Conservation (phyloP, 2,329 filamentous ascomycete genomes). For the Chaetomium sp. region DNA sequence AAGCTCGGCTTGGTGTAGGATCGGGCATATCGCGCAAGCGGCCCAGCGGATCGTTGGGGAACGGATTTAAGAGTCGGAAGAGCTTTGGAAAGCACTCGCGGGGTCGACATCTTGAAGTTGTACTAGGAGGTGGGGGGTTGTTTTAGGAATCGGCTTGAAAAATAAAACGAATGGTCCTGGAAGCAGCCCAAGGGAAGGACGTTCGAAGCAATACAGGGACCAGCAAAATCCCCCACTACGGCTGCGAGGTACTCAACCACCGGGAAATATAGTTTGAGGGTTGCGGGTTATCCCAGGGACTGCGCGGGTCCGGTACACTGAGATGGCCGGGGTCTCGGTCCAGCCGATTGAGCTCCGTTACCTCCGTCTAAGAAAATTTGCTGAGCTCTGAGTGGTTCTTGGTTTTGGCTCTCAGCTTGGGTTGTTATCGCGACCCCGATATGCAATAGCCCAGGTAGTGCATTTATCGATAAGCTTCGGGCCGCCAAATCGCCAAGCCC, state of each 20-base stretch:
- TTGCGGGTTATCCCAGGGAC: not conserved
- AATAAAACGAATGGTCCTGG: too few species aligned
- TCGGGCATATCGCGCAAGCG: conserved; percentile 17
- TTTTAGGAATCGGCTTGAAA: not conserved
- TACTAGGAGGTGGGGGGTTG: not conserved
- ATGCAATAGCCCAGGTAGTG: conserved; percentile 15
- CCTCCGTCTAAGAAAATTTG: conserved; percentile 15
- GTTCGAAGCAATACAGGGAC: not conserved
- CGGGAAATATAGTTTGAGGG: too few species aligned
- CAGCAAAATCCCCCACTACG: not conserved
- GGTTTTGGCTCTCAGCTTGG: not conserved
- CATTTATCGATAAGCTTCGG: not conserved
- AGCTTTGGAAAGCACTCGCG: conserved; percentile 14
- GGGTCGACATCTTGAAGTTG: conserved; percentile 18
- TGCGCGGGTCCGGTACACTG: not conserved
- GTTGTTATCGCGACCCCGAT: conserved; percentile 13
- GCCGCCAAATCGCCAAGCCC: conserved; percentile 11
- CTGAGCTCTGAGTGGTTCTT: not conserved
- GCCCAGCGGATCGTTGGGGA: conserved; percentile 8
- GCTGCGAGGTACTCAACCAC: too few species aligned
- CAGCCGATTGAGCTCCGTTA: conserved; percentile 10
- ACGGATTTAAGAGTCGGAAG: conserved; percentile 16
- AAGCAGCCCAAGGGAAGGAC: too few species aligned
- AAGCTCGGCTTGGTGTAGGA: conserved; percentile 16
- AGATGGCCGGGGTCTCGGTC: not conserved